A percentile compares a stretch with the other conserved stretches of the same genome.
These are phyloP conservation scores for Syzygium jambos DNA, from an alignment of 345 rosid genomes.

Conservation along the genomic window DNA sequence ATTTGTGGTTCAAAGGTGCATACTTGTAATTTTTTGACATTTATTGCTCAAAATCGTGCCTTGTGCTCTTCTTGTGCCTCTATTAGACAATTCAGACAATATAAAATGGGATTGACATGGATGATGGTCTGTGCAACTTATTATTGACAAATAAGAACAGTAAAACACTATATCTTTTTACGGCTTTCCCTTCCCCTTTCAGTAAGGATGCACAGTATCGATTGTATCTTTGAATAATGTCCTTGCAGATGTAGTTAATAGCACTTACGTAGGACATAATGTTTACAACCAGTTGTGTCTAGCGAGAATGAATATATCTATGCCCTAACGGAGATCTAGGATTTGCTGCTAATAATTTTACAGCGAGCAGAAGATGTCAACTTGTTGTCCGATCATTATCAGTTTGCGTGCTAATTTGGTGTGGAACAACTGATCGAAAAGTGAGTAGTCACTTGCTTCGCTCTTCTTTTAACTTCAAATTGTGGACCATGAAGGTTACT, in stretches of 20 bases:
- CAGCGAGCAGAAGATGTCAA: background rate
- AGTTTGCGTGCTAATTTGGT: background rate
- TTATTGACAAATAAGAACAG: background rate
- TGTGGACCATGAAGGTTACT: background rate
- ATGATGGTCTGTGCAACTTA: background rate
- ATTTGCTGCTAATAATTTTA: background rate
- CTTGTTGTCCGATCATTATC: background rate
- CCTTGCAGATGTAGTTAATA: background rate
- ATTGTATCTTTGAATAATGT: background rate
- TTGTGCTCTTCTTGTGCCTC: background rate
- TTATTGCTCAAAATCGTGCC: background rate
- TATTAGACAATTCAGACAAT: background rate
- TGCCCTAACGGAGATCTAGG: background rate
- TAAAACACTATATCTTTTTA: background rate
- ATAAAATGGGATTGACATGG: background rate
- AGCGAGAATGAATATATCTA: background rate
- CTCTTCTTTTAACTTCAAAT: background rate
- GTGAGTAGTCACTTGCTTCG: background rate
- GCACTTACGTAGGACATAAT: background rate
- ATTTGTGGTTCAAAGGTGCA: background rate
- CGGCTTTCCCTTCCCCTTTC: background rate
- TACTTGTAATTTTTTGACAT: background rate
- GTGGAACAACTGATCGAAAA: background rate
- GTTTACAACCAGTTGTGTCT: background rate
- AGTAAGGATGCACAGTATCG: accelerated